Base-by-base conservation (phyloP, 2,329 filamentous ascomycete species). In the Pseudopithomyces chartarum region DNA sequence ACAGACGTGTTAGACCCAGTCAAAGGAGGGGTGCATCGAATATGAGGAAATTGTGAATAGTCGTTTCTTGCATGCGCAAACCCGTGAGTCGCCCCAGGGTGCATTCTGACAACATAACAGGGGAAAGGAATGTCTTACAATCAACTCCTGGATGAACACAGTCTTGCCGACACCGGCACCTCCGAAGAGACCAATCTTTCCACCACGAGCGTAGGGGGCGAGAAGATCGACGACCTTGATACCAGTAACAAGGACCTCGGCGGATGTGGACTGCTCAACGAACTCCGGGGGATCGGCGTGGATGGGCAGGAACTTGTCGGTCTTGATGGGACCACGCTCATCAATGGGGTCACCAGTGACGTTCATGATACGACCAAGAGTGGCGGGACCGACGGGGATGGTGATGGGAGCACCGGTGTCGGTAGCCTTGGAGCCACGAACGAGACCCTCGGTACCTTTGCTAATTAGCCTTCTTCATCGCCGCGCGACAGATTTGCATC, bases 131-230 rank as follows among this genome's bases (percentile, higher is more conserved):
- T 2, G 57, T 19, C 85, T 75, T 82, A 89, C 86, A 86, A 99
- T 99, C 79, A 99, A 85, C 85, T 99, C 95, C 88, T 99, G 95
- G 82, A 99, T 99, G 87, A 98, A 99, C 80, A 99, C 95, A 80
- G 95, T 99, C 90, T 99, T 99, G 83, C 95, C 95, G 87, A 99
- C 95, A 96, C 95, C 95, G 76, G 95, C 95, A 94, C 95, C 95
- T 84, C 95, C 95, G 85, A 99, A 99, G 73, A 99, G 92, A 91
- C 95, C 95, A 87, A 99, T 99, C 90, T 99, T 99, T 89, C 95
- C 95, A 92, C 95, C 95, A 96, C 95, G 95, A 80, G 95, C 95
- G 83, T 99, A 99, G 76, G 95, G 95, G 75, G 95, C 95, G 77
- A 99, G 89, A 70, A 99, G 87, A 81, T 99, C 95, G 84, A 99